Base-by-base conservation (phyloP, 208 protist genomes). In the Leishmania martiniquensis region DNA sequence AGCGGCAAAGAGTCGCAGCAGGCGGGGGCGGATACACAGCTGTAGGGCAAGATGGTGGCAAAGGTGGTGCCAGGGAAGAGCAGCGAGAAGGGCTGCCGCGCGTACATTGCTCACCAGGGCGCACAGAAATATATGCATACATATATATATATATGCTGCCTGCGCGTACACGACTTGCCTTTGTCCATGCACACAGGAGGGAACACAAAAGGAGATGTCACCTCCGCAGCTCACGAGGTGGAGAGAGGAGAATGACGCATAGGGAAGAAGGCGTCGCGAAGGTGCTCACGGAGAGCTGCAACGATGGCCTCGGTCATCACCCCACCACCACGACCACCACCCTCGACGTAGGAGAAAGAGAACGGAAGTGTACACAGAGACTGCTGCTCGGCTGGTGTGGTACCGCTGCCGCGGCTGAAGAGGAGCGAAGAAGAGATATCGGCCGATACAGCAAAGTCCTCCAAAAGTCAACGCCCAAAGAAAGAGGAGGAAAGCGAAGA, bases 361-460 rank as follows among this genome's bases (percentile, higher is more conserved):
- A 49, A 72, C 29, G 3, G 57, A 34, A 83, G 67, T 54, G 47
- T 62, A 62, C 57, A 62, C 57, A 4, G n/a, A 62, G 34, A 34
- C 20, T 3, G 34, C 57, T 62, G 57, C n/a, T 37, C 34, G 29
- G 2, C 57, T 32, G 57, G 57, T 62, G 29, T 37, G 29, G 57
- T 29, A 10, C 62, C 13, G 37, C 20, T 68, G 13, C 25, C 17
- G 20, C 62, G 15, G 20, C 9, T 32, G 22, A 47, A 45, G 59
- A 65, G 9, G 39, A 55, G 25, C 44, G 15, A 25, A 45, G 25
- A 54, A 10, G 17, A 20, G 6, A n/a, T n/a, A n/a, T n/a, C n/a
- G n/a, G n/a, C n/a, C n/a, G n/a, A n/a, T n/a, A n/a, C n/a, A n/a
- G n/a, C n/a, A n/a, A n/a, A n/a, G n/a, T n/a, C n/a, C n/a, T n/a